Conservation (phyloP, 192 early-diverging fungal species). For the Backusella macrospora region DNA sequence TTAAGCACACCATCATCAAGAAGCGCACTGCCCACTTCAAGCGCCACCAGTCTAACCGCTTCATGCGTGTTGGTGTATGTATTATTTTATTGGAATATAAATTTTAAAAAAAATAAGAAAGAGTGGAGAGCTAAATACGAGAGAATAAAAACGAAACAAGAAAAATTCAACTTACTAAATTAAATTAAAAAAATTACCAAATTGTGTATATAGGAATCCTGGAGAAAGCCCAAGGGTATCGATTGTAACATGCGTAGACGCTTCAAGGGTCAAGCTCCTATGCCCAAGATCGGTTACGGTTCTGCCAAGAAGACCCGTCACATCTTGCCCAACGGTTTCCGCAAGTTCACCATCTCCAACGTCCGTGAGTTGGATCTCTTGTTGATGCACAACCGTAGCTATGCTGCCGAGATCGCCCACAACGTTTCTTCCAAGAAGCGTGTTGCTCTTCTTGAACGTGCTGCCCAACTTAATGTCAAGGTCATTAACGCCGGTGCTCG, state of each 20-base stretch:
- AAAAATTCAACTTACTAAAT: too few relatives aligned
- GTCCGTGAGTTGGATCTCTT: constrained; percentile 90
- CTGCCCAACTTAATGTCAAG: constrained; percentile 95
- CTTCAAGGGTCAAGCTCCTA: constrained; percentile 96
- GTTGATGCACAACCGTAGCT: constrained; percentile 99
- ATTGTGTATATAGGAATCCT: constrained; percentile 70
- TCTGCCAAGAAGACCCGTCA: constrained; percentile 96
- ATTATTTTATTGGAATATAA: constrained; percentile 18
- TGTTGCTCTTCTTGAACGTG: constrained; percentile 89
- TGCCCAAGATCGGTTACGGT: constrained; percentile 99
- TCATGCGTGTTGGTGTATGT: constrained; percentile 86
- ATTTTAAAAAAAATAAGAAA: background rate
- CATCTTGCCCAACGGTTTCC: constrained; percentile 98
- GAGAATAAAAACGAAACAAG: too few relatives aligned
- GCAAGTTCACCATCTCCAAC: constrained; percentile 97
- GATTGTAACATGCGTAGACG: constrained; percentile 97
- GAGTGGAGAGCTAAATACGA: background rate
- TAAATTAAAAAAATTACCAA: too few relatives aligned
- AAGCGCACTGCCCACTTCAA: constrained; percentile 97
- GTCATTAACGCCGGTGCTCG: constrained; percentile 92
- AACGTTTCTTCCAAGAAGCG: constrained; percentile 95
- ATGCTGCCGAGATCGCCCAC: constrained; percentile 99
- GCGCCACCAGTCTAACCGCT: constrained; percentile 99
- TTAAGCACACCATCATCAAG: constrained; percentile 97
- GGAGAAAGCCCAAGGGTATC: constrained; percentile 99